Percentiles rank a stretch among this genome's conserved stretches.
These are phyloP conservation scores for Phoma sp. DNA, from an alignment of 2,329 filamentous ascomycete genomes.

Conservation along the genomic window DNA sequence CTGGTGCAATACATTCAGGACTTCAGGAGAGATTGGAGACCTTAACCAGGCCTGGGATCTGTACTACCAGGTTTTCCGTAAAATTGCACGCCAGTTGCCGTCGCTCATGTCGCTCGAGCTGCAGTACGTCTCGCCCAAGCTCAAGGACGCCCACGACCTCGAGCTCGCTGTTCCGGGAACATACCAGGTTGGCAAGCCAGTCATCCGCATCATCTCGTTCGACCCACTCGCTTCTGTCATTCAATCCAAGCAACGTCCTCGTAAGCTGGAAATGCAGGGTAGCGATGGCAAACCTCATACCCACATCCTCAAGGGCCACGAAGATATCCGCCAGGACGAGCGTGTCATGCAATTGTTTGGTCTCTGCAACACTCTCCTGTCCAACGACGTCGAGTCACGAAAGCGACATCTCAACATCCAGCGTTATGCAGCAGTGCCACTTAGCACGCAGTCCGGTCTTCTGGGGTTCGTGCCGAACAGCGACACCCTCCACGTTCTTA, in stretches of 20 bases:
- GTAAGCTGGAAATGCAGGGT: constrained; percentile 86
- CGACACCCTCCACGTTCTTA: constrained; percentile 94
- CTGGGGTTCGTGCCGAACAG: constrained; percentile 97
- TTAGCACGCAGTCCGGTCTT: constrained; percentile 95
- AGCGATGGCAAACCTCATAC: constrained; percentile 89
- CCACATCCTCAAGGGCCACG: constrained; percentile 96
- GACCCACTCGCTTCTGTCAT: constrained; percentile 91
- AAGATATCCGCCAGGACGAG: constrained; percentile 98
- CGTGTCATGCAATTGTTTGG: constrained; percentile 99
- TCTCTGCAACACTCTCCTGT: constrained; percentile 92
- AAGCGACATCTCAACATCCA: constrained; percentile 98
- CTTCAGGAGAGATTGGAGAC: constrained; percentile 88
- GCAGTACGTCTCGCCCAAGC: constrained; percentile 94
- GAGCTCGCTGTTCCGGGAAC: constrained; percentile 96
- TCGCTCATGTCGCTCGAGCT: constrained; percentile 93
- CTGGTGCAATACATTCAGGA: constrained; percentile 92
- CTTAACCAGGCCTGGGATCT: constrained; percentile 99
- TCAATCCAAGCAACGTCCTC: constrained; percentile 93
- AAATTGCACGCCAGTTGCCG: constrained; percentile 90
- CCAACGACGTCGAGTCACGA: constrained; percentile 93
- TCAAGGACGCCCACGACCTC: constrained; percentile 83
- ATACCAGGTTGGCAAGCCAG: constrained; percentile 79
- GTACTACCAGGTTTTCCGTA: constrained; percentile 97
- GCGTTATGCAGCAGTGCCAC: constrained; percentile 92
- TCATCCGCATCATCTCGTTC: constrained; percentile 88